Evolutionary conservation across 2,329 filamentous ascomycete species (phyloP).

Genomic region (Cladophialophora psammophila): DNA sequence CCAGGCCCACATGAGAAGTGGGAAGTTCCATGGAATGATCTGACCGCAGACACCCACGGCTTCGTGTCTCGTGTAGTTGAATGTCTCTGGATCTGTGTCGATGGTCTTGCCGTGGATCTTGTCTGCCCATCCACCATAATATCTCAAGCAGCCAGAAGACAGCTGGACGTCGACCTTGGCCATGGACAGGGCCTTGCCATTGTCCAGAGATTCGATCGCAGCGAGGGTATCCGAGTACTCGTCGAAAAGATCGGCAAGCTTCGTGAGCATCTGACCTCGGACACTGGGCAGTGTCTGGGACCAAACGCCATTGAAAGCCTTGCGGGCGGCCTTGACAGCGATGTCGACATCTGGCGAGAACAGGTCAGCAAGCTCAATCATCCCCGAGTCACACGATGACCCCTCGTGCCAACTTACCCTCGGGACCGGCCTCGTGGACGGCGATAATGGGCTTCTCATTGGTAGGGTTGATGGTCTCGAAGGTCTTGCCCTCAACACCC

Average conservation of each 20-base stretch:
- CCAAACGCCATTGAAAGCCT: conserved; percentile 81
- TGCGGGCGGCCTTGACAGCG: conserved; percentile 83
- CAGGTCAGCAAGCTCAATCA: not conserved
- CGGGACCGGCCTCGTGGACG: conserved; percentile 85
- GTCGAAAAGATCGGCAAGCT: conserved; percentile 81
- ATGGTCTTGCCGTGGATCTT: conserved; percentile 91
- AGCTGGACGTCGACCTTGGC: conserved; percentile 74
- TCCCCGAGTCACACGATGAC: not conserved
- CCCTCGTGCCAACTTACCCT: conserved; percentile 68
- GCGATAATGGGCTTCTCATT: conserved; percentile 85
- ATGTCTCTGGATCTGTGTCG: conserved; percentile 77
- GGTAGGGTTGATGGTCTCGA: conserved; percentile 89
- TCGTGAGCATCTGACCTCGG: conserved; percentile 73
- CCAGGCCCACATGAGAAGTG: conserved; percentile 83
- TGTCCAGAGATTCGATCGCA: conserved; percentile 79
- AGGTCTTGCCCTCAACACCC: conserved; percentile 83
- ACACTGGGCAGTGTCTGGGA: conserved; percentile 70
- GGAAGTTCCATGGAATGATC: conserved; percentile 93
- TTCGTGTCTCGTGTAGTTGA: conserved; percentile 85
- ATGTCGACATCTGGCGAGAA: conserved; percentile 62
- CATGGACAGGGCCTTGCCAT: conserved; percentile 53
- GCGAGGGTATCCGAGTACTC: conserved; percentile 78
- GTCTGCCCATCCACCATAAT: conserved; percentile 89
- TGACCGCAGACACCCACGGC: conserved; percentile 83
- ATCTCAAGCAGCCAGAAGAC: conserved; percentile 76